A percentile compares a stretch with the other conserved stretches of the same genome.
These are phyloP conservation scores for Tilletia walkeri DNA, from an alignment of 1,284 basidiomycete genomes.

Conservation along the genomic window DNA sequence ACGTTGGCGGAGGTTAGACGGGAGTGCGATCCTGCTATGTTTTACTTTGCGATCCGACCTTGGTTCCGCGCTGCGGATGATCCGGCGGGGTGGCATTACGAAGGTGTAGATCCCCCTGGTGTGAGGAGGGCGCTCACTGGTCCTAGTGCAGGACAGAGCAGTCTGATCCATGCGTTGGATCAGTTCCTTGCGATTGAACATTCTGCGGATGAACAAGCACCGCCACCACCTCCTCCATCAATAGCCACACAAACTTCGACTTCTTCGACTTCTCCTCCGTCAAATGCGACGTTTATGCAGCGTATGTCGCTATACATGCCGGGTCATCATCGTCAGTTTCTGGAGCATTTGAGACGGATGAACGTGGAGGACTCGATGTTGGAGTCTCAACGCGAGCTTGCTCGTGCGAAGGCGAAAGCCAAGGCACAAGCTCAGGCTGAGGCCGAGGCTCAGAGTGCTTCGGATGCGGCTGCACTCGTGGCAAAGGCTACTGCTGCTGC, in stretches of 20 bases:
- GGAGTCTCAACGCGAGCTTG: conserved; percentile 11
- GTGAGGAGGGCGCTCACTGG: conserved; percentile 68
- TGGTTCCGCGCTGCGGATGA: conserved; percentile 88
- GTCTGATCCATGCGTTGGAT: conserved; percentile 83
- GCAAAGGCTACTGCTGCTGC: background rate
- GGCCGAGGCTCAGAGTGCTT: background rate
- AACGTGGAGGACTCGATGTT: background rate
- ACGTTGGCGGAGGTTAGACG: conserved; percentile 61
- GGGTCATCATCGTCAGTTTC: conserved; percentile 73
- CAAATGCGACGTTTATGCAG: conserved; percentile 49
- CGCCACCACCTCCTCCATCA: background rate
- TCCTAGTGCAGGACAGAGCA: conserved; percentile 85
- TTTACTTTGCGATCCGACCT: conserved; percentile 81
- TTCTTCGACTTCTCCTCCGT: conserved; percentile 19
- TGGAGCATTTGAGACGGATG: conserved; percentile 67
- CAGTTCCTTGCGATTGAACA: conserved; percentile 82
- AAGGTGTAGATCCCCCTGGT: conserved; percentile 66
- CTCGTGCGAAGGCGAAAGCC: background rate
- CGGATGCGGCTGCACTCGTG: background rate
- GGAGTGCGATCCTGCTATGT: conserved; percentile 74
- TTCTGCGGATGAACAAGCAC: conserved; percentile 44
- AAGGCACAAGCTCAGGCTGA: background rate
- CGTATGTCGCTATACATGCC: conserved; percentile 36
- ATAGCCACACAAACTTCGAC: conserved; percentile 11
- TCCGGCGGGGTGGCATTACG: conserved; percentile 72